Conservation (phyloP, 176 grass and related monocot species). For the Ananas comosus region DNA sequence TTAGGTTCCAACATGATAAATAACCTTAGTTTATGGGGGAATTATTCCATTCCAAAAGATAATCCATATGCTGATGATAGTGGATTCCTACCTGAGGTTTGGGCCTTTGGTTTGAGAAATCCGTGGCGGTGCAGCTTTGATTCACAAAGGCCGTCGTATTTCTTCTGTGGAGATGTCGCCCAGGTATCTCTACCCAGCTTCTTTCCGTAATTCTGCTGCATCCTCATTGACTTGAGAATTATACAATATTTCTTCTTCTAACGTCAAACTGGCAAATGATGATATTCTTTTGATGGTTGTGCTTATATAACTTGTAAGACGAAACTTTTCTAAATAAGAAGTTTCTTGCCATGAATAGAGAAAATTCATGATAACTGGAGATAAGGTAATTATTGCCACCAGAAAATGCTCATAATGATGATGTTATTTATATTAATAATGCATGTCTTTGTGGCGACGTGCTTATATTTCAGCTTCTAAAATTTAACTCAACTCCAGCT, state of each 20-base stretch:
- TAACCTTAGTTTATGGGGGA: conserved; percentile 42
- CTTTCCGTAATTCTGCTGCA: background rate
- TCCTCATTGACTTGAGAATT: background rate
- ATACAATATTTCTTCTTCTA: background rate
- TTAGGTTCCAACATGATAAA: conserved; percentile 8
- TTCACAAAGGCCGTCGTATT: conserved; percentile 41
- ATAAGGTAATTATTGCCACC: too few relatives aligned
- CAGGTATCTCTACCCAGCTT: conserved; percentile 28
- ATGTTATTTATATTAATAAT: too few relatives aligned
- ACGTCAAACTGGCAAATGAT: too few relatives aligned
- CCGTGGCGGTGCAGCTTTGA: conserved; percentile 86
- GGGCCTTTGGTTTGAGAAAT: conserved; percentile 63
- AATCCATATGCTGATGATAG: conserved; percentile 45
- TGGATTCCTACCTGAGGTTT: conserved; percentile 56
- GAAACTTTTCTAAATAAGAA: too few relatives aligned
- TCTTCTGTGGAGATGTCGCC: conserved; percentile 65
- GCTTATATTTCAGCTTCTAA: too few relatives aligned
- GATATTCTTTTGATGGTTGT: too few relatives aligned
- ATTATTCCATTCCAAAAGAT: conserved; percentile 72
- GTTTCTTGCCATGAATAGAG: too few relatives aligned
- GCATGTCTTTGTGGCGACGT: too few relatives aligned
- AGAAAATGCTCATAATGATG: too few relatives aligned
- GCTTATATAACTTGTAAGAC: too few relatives aligned
- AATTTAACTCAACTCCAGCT: too few relatives aligned
- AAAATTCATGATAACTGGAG: too few relatives aligned